Evolutionary conservation across 1,139 yeast genomes (phyloP).

Genomic region (Taiozyma sp.): DNA sequence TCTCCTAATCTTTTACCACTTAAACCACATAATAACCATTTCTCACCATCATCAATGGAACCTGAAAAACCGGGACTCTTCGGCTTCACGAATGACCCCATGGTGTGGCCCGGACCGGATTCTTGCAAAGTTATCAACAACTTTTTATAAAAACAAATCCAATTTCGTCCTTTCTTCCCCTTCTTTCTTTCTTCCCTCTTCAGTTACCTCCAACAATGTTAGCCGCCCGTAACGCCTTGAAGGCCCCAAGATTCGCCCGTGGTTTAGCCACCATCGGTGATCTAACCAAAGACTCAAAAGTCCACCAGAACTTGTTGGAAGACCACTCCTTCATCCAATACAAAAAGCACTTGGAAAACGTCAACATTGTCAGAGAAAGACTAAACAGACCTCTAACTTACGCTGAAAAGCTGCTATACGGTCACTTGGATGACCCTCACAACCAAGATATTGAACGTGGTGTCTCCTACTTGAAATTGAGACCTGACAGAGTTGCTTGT

Average conservation of each 20-base stretch:
- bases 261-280: conserved; percentile 65
- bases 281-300: conserved; percentile 87
- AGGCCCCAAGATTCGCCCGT: conserved; percentile 34
- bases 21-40: too few relatives aligned
- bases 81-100: conserved; percentile 17
- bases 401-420: conserved; percentile 94
- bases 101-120: conserved; percentile 6
- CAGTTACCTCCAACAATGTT: conserved; percentile 23
- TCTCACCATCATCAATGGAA: too few relatives aligned
- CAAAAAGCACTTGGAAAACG: conserved; percentile 76
- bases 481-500: conserved; percentile 99
- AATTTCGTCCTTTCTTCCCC: conserved; percentile 20
- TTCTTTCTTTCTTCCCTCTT: not conserved
- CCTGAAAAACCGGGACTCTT: conserved; percentile 3
- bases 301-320: conserved; percentile 88
- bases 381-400: conserved; percentile 92
- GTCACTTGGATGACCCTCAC: conserved; percentile 94
- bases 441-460: conserved; percentile 96
- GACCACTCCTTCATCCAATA: conserved; percentile 73
- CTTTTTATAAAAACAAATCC: conserved; percentile 11
- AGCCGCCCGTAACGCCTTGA: conserved; percentile 33
- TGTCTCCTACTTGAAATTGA: conserved; percentile 89
- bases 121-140: conserved; percentile 1
- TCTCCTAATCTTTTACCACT: too few relatives aligned
- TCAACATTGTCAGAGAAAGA: conserved; percentile 81